Evolutionary conservation across 139 green algal species (phyloP).

Genomic region (Auxenochlorella pyrenoidosa): DNA sequence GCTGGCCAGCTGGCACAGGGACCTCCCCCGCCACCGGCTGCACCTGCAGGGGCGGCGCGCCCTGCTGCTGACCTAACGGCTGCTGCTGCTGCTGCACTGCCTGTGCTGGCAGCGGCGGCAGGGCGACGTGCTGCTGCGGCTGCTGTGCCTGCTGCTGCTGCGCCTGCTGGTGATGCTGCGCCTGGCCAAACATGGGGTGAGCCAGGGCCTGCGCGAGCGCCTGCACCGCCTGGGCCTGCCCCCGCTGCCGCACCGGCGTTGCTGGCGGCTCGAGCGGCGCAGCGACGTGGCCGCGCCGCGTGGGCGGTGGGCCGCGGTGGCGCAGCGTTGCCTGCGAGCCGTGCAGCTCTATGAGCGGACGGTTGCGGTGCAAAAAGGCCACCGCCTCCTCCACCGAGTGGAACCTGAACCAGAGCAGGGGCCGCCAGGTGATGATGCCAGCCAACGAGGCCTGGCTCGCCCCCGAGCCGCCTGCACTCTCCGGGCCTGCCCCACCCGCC

Average conservation of each 20-base stretch:
- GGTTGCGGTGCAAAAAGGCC: conserved; percentile 19
- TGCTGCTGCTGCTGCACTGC: neutral
- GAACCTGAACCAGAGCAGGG: conserved; percentile 41
- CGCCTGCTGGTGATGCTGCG: neutral
- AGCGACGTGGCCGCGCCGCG: neutral
- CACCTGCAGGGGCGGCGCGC: neutral
- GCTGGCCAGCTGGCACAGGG: neutral
- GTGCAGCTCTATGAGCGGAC: conserved; percentile 2
- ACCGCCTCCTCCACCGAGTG: conserved; percentile 13
- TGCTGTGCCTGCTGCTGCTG: neutral
- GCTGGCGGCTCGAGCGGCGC: neutral
- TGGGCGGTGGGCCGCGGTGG: conserved; percentile 2
- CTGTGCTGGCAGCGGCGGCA: neutral
- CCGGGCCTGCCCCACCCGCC: neutral
- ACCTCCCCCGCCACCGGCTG: neutral
- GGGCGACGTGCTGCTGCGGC: neutral
- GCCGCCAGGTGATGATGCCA: conserved; percentile 30
- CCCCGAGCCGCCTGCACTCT: neutral
- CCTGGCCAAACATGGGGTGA: neutral
- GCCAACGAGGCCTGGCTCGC: neutral
- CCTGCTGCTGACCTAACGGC: conserved; percentile 1
- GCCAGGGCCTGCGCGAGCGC: neutral
- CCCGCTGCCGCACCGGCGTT: neutral
- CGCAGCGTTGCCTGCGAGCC: conserved; percentile 15
- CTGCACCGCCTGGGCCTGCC: neutral